Conservation (phyloP, 2,329 filamentous ascomycete genomes). For the Pleomassaria siparia region DNA sequence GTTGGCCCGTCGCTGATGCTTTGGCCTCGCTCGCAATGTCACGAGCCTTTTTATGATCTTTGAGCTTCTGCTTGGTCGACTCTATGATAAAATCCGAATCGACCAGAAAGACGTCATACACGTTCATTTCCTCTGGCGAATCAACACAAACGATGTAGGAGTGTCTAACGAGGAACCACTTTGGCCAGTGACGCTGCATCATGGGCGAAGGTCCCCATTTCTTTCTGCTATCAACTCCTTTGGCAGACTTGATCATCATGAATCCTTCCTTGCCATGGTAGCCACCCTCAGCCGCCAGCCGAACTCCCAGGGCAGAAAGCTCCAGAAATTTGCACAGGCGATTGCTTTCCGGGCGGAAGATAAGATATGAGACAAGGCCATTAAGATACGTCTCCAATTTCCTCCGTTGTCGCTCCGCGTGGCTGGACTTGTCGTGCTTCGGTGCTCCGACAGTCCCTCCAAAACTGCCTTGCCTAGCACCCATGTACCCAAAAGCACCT, state of each 20-base stretch:
- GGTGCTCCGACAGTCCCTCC: slow-evolving; percentile 39
- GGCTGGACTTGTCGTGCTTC: slow-evolving; percentile 55
- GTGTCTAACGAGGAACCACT: slow-evolving; percentile 97
- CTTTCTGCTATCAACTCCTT: slow-evolving; percentile 82
- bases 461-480: slow-evolving; percentile 43
- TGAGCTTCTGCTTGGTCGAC: slow-evolving; percentile 60
- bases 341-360: slow-evolving; percentile 95
- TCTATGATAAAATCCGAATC: slow-evolving; percentile 84
- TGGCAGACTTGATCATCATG: slow-evolving; percentile 86
- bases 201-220: slow-evolving; percentile 77
- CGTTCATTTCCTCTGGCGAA: slow-evolving; percentile 97
- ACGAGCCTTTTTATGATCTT: slow-evolving; percentile 58
- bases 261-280: slow-evolving; percentile 98
- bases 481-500: slow-evolving; percentile 23
- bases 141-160: slow-evolving; percentile 99
- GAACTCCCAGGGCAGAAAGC: slow-evolving; percentile 87
- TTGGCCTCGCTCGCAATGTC: slow-evolving; percentile 68
- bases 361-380: slow-evolving; percentile 93
- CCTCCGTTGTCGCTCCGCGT: slow-evolving; percentile 77
- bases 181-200: slow-evolving; percentile 80
- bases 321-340: slow-evolving; percentile 94
- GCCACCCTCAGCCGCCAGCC: slow-evolving; percentile 90
- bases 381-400: slow-evolving; percentile 89
- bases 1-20: slow-evolving; percentile 68
- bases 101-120: slow-evolving; percentile 97